phyloP scores from a whole-genome alignment of 2,329 filamentous ascomycete genomes.

The Phaeosphaeria sp. region DNA sequence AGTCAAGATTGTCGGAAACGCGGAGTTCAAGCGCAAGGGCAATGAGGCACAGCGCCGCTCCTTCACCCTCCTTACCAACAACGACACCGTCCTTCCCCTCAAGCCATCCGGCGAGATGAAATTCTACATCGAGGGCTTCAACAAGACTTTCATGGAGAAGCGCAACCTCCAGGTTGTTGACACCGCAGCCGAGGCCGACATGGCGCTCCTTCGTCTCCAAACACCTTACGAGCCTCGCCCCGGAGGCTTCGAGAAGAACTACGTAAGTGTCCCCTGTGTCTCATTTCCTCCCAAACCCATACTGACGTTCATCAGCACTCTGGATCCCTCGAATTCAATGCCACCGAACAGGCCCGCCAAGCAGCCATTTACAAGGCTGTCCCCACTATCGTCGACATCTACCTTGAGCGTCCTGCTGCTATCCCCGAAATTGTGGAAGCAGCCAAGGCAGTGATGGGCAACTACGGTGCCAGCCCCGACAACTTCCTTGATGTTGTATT shows the following conservation, averaged over 20 bases:
- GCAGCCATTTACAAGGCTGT: conserved; percentile 49
- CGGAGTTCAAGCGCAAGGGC: conserved; percentile 51
- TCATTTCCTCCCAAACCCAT: not conserved
- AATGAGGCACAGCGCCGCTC: conserved; percentile 48
- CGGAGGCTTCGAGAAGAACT: conserved; percentile 51
- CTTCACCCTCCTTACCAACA: conserved; percentile 48
- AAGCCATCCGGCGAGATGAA: conserved; percentile 24
- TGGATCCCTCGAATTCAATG: conserved; percentile 53
- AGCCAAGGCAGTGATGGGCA: conserved; percentile 49
- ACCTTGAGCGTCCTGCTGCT: conserved; percentile 53
- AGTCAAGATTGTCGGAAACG: conserved; percentile 52
- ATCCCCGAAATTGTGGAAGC: conserved; percentile 52
- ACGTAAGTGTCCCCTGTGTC: conserved; percentile 12
- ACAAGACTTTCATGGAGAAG: conserved; percentile 37
- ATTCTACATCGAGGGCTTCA: conserved; percentile 47
- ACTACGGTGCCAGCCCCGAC: conserved; percentile 50
- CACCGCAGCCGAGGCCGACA: conserved; percentile 49
- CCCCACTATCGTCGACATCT: conserved; percentile 53
- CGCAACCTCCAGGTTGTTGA: conserved; percentile 45
- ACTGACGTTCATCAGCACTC: conserved; percentile 29
- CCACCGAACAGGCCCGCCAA: conserved; percentile 48
- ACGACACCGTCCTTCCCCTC: conserved; percentile 39
- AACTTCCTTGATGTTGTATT: conserved; percentile 56
- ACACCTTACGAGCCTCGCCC: conserved; percentile 52
- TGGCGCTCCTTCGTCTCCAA: conserved; percentile 50